A percentile compares a stretch with the other conserved stretches of the same genome.
Evolutionary conservation across 305 asterid species (phyloP).

Genomic region (Solanum aculeatissimum): DNA sequence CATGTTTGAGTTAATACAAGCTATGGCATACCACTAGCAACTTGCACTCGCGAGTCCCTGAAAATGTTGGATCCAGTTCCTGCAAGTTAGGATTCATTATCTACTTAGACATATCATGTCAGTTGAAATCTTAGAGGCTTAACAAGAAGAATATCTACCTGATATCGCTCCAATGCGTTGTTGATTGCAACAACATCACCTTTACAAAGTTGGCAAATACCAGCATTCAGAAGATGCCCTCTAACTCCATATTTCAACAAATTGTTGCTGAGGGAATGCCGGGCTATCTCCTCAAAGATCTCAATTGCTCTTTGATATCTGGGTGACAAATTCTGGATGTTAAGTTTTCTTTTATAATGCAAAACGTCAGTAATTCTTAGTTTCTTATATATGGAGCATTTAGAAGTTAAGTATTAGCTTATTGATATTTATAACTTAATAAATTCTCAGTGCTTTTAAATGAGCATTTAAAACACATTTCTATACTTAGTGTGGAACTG

Average conservation of each 20-base stretch:
- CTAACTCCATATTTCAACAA: conserved; percentile 71
- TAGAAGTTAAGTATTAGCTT: neutral
- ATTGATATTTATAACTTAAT: neutral
- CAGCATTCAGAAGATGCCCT: conserved; percentile 91
- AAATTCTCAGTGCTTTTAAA: neutral
- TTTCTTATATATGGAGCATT: neutral
- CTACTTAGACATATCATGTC: neutral
- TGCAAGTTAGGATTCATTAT: conserved; percentile 14
- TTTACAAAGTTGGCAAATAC: conserved; percentile 76
- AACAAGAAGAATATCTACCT: conserved; percentile 31
- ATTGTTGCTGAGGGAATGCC: conserved; percentile 49
- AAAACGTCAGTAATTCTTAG: neutral
- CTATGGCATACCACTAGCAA: conserved; percentile 44
- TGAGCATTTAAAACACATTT: neutral
- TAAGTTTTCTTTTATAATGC: neutral
- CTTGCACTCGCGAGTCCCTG: conserved; percentile 79
- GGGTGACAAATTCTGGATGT: neutral
- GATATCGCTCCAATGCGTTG: conserved; percentile 68
- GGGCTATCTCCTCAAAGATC: conserved; percentile 71
- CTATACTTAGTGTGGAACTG: neutral
- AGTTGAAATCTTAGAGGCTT: neutral
- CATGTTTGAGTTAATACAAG: neutral
- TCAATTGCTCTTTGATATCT: conserved; percentile 66
- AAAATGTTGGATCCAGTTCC: conserved; percentile 94
- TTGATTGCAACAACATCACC: conserved; percentile 58